These are phyloP conservation scores for Mycena rebaudengoi DNA, from an alignment of 768 basidiomycete species.

Conservation along the genomic window DNA sequence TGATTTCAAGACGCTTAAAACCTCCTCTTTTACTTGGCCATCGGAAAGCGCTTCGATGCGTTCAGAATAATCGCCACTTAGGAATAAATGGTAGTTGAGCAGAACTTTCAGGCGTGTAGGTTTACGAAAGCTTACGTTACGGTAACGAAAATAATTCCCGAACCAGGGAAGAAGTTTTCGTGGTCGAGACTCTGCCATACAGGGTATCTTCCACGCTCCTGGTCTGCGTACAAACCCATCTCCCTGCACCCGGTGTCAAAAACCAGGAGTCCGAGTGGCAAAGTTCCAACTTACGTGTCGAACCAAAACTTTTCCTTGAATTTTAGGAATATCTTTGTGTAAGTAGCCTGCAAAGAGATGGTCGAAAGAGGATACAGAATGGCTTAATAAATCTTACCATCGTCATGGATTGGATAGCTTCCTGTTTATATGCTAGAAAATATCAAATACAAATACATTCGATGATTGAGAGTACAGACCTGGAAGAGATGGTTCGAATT, in stretches of 20 bases:
- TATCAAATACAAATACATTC: too few relatives aligned
- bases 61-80: conserved; percentile 66
- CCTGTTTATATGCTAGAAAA: conserved; percentile 67
- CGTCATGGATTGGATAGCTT: conserved; percentile 66
- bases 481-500: conserved; percentile 63
- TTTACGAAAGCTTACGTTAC: conserved; percentile 45
- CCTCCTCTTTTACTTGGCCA: conserved; percentile 56
- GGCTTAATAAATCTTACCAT: conserved; percentile 45
- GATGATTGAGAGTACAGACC: too few relatives aligned
- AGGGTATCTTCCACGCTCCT: conserved; percentile 53
- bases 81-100: background rate
- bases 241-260: too few relatives aligned
- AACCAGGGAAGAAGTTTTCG: conserved; percentile 33
- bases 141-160: conserved; percentile 63
- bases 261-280: too few relatives aligned
- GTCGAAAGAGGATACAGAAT: background rate
- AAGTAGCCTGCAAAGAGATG: conserved; percentile 52
- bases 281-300: background rate
- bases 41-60: conserved; percentile 64
- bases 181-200: conserved; percentile 6
- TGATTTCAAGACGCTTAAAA: conserved; percentile 60
- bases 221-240: conserved; percentile 53
- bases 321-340: conserved; percentile 73
- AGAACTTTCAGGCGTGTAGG: conserved; percentile 12
- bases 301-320: conserved; percentile 64